phyloP scores from a whole-genome alignment of 2,329 filamentous ascomycete genomes.

The Calonectria naviculata region DNA sequence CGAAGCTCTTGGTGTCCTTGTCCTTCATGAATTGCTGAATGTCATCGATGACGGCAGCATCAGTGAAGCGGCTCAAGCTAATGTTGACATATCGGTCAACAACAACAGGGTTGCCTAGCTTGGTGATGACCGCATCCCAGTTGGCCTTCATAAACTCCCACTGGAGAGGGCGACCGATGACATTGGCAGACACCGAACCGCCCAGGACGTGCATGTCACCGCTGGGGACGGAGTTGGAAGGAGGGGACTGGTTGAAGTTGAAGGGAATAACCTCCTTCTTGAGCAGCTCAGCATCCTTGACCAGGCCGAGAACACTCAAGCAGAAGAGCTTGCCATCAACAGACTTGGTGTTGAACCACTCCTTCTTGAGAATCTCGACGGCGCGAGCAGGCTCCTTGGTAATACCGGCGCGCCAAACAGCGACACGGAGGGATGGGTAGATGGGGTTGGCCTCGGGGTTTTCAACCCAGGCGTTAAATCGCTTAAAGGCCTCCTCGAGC shows the following conservation, averaged over 20 bases:
- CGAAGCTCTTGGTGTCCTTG: constrained; percentile 88
- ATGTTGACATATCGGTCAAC: constrained; percentile 89
- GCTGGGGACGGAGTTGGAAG: constrained; percentile 75
- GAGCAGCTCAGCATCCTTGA: constrained; percentile 76
- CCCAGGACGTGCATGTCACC: constrained; percentile 90
- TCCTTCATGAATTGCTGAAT: constrained; percentile 86
- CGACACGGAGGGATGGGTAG: constrained; percentile 82
- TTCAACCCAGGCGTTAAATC: constrained; percentile 83
- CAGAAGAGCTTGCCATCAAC: constrained; percentile 93
- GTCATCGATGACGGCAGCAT: constrained; percentile 75
- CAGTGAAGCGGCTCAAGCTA: constrained; percentile 82
- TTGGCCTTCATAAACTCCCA: constrained; percentile 90
- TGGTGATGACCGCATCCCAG: constrained; percentile 79
- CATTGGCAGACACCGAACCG: constrained; percentile 78
- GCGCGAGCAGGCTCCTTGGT: constrained; percentile 74
- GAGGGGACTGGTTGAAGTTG: constrained; percentile 75
- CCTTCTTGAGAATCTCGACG: constrained; percentile 82
- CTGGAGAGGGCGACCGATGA: constrained; percentile 76
- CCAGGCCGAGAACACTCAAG: constrained; percentile 79
- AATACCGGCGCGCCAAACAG: constrained; percentile 84
- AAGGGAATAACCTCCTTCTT: constrained; percentile 76
- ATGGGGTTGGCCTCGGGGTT: constrained; percentile 76
- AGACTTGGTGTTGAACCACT: constrained; percentile 84
- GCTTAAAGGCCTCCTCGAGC: constrained; percentile 78
- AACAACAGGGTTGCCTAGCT: constrained; percentile 85